Evolutionary conservation across 1,284 basidiomycete species (phyloP), one percentile per base, ranked within the genome.

Genomic region (Cutaneotrichosporon daszewskae): DNA sequence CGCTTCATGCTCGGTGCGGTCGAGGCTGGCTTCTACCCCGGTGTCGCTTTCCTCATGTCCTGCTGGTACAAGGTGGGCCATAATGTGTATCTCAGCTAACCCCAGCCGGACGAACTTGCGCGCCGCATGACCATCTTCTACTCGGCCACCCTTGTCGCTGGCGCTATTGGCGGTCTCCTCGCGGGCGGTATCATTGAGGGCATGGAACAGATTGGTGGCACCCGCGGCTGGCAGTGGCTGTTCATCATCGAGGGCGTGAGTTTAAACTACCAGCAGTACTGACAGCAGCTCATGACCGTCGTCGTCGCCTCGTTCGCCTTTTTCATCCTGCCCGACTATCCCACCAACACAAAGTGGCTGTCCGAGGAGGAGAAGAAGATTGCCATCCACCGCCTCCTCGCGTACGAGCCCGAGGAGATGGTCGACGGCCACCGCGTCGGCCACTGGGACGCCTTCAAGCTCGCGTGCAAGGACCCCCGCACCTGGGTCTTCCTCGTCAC

Each of bases 191-290:
- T 68, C 44, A 64, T 62, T 34, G 45, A 53, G 22, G 58, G 60
- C 22, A 41, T 68, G 36, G 60, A 66, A 32, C 60, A 58, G 16
- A 25, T 48, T 4, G 48, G 39, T 6, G 51, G 51, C 10, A 51
- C 45, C 12, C 40, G 60, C 41, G 69, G 62, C 55, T 69, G 57
- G 59, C 59, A 66, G 34, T 68, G 68, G 65, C 51, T 68, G 13
- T 53, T 70, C 59, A 63, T 68, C 48, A 65, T 70, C 36, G 68
- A 70, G 44, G 68, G 68, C 24, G 22, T 58, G n/a, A n/a, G n/a
- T n/a, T n/a, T n/a, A n/a, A n/a, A n/a, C n/a, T n/a, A n/a, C n/a
- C n/a, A n/a, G n/a, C n/a, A n/a, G n/a, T n/a, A n/a, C n/a, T n/a
- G n/a, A n/a, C n/a, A n/a, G n/a, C n/a, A n/a, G n/a, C n/a, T n/a